phyloP scores from a whole-genome alignment of 192 early-diverging fungal genomes.

The Linnemannia hyalina region DNA sequence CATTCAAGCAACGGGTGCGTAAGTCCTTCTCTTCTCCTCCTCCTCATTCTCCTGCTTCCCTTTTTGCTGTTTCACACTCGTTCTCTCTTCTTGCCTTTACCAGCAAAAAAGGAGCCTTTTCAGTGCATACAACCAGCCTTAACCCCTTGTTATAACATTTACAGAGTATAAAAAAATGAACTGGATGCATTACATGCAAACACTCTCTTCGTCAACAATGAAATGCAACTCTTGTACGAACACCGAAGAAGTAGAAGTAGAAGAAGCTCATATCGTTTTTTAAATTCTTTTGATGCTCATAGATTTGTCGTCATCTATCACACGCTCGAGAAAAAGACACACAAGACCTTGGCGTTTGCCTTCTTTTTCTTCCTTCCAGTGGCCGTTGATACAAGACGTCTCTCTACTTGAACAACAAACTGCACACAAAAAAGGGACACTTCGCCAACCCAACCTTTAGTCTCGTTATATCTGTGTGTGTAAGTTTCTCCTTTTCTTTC shows the following conservation, averaged over 20 bases:
- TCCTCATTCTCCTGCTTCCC: not conserved
- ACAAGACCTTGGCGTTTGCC: not conserved
- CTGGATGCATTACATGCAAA: not conserved
- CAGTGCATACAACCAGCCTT: not conserved
- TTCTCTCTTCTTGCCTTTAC: not conserved
- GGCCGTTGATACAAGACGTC: not conserved
- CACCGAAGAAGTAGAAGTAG: not conserved
- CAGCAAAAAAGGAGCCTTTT: not conserved
- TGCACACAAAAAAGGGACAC: not conserved
- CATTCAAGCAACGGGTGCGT: not conserved
- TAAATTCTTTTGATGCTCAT: not conserved
- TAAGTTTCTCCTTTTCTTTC: not conserved
- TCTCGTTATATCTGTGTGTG: not conserved
- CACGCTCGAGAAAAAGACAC: not conserved
- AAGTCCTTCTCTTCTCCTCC: not conserved
- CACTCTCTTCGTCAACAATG: not conserved
- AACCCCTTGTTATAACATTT: not conserved
- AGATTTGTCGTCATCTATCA: not conserved
- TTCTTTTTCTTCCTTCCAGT: not conserved
- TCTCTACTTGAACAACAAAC: not conserved
- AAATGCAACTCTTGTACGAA: not conserved
- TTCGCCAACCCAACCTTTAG: not conserved
- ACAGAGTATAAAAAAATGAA: not conserved
- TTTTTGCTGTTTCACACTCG: not conserved
- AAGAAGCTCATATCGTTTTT: not conserved